These are phyloP conservation scores for Rhizopogon sp. DNA, from an alignment of 768 basidiomycete species.

Conservation along the genomic window DNA sequence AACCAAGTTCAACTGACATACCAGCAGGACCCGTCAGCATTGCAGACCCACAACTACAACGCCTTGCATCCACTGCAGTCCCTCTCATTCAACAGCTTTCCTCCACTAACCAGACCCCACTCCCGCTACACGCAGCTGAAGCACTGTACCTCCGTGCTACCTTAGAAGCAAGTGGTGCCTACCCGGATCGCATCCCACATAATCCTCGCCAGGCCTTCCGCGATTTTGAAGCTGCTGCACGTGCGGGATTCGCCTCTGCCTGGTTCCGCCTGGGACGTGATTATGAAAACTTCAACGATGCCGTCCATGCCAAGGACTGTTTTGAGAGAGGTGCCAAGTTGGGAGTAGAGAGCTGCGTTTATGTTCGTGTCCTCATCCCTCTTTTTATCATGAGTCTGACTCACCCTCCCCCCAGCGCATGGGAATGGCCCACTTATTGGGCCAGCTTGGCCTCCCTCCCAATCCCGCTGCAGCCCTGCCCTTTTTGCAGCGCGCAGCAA, in stretches of 20 bases:
- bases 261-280: constrained; percentile 93
- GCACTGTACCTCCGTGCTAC: constrained; percentile 74
- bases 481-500: constrained; percentile 74
- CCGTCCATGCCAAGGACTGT: constrained; percentile 70
- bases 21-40: constrained; percentile 50
- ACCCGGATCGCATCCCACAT: constrained; percentile 56
- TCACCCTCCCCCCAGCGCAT: constrained; percentile 54
- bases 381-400: constrained; percentile 3
- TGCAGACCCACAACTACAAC: constrained; percentile 52
- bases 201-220: constrained; percentile 82
- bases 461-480: constrained; percentile 57
- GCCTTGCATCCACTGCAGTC: constrained; percentile 61
- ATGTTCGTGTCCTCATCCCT: constrained; percentile 45
- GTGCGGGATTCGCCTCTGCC: constrained; percentile 69
- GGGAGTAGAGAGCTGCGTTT: constrained; percentile 75
- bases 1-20: constrained; percentile 36
- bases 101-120: constrained; percentile 28
- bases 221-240: constrained; percentile 82
- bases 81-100: constrained; percentile 59
- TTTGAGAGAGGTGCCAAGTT: constrained; percentile 78
- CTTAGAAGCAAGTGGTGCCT: constrained; percentile 67
- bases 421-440: constrained; percentile 89
- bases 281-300: constrained; percentile 84
- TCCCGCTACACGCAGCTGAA: constrained; percentile 50
- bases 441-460: constrained; percentile 67